phyloP scores from a whole-genome alignment of 2,329 filamentous ascomycete genomes.

The Cladosporium sp. region DNA sequence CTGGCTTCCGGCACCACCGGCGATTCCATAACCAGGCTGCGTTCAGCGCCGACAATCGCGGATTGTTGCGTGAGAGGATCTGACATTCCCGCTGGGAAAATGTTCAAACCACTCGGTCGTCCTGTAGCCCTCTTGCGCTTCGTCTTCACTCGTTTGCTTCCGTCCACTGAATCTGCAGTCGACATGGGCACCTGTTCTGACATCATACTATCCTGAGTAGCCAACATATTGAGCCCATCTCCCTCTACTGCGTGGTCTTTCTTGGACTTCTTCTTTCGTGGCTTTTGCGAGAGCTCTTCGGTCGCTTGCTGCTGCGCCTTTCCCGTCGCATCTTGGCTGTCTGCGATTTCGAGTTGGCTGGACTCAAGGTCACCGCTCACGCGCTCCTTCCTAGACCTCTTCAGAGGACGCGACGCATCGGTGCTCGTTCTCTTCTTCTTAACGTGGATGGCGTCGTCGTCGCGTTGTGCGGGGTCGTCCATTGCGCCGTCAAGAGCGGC shows the following conservation, averaged over 20 bases:
- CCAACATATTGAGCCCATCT: not conserved
- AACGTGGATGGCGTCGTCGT: constrained; percentile 3
- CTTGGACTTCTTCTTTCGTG: constrained; percentile 21
- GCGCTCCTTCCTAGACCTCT: constrained; percentile 16
- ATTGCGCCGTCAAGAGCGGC: not conserved
- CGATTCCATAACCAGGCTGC: not conserved
- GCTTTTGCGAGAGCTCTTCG: constrained; percentile 18
- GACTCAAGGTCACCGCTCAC: constrained; percentile 5
- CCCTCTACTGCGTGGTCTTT: constrained; percentile 8
- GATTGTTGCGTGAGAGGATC: not conserved
- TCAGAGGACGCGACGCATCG: constrained; percentile 1
- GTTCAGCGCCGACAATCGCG: not conserved
- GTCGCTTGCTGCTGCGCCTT: constrained; percentile 18
- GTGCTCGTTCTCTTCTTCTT: constrained; percentile 9
- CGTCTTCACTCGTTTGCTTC: constrained; percentile 11
- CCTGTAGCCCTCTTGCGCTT: constrained; percentile 18
- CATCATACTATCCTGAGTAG: constrained; percentile 3
- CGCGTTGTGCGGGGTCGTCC: not conserved
- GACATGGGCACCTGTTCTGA: not conserved
- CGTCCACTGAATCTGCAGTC: constrained; percentile 5
- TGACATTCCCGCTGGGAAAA: constrained; percentile 11
- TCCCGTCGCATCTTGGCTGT: constrained; percentile 14
- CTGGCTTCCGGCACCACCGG: not conserved
- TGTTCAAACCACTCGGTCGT: constrained; percentile 17
- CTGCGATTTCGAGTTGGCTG: not conserved